phyloP scores from a whole-genome alignment of 1,284 basidiomycete genomes.

The Ustanciosporium gigantosporum region DNA sequence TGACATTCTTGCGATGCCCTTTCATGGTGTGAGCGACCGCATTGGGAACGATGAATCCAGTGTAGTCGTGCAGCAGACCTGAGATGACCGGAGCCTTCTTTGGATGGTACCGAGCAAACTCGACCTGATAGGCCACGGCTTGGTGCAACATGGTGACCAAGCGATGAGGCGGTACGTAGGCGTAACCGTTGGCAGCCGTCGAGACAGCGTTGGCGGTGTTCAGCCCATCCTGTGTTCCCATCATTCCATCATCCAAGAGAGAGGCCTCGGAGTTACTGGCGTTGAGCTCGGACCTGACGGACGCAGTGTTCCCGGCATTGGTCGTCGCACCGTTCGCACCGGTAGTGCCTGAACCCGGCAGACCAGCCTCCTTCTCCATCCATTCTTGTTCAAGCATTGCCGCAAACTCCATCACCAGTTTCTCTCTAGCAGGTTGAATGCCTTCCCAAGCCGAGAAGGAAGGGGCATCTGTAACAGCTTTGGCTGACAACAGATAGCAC shows the following conservation, averaged over 20 bases:
- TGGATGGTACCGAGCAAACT: constrained; percentile 58
- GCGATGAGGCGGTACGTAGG: constrained; percentile 62
- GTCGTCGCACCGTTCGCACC: not conserved
- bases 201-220: constrained; percentile 4
- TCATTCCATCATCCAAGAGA: constrained; percentile 22
- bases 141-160: constrained; percentile 63
- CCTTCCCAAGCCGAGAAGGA: constrained; percentile 64
- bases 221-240: constrained; percentile 6
- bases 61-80: constrained; percentile 52
- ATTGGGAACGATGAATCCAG: constrained; percentile 51
- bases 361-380: constrained; percentile 36
- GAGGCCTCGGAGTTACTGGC: not conserved
- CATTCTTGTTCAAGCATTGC: constrained; percentile 54
- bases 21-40: constrained; percentile 48
- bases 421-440: constrained; percentile 62
- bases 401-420: constrained; percentile 59
- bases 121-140: constrained; percentile 64
- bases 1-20: constrained; percentile 64
- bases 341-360: constrained; percentile 18
- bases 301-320: not conserved
- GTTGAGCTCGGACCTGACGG: not conserved
- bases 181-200: constrained; percentile 10
- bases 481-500: constrained; percentile 63
- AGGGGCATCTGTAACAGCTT: constrained; percentile 64
- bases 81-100: constrained; percentile 58